phyloP scores from a whole-genome alignment of 768 basidiomycete species.

The Tulasnella sp. region DNA sequence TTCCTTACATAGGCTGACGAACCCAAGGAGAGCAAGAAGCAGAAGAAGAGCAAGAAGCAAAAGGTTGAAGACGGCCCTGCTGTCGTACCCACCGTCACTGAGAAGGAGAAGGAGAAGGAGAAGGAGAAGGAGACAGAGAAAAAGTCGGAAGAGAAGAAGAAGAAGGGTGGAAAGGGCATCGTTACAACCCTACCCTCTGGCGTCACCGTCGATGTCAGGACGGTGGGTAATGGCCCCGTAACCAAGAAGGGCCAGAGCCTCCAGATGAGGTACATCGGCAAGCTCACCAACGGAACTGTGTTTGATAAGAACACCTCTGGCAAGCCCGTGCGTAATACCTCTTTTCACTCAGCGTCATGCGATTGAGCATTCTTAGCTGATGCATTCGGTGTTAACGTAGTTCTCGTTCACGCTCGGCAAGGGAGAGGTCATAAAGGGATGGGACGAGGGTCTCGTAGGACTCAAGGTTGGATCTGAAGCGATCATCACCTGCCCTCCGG shows the following conservation, averaged over 20 bases:
- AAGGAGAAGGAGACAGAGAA: conserved; percentile 19
- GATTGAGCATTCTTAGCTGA: background rate
- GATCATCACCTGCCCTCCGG: conserved; percentile 29
- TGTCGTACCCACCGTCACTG: conserved; percentile 16
- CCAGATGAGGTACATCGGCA: conserved; percentile 40
- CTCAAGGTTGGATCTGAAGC: conserved; percentile 39
- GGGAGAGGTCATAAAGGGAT: conserved; percentile 37
- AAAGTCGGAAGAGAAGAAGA: conserved; percentile 19
- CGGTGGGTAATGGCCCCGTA: conserved; percentile 33
- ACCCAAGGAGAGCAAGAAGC: conserved; percentile 29
- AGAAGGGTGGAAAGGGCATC: conserved; percentile 16
- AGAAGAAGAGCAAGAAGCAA: conserved; percentile 32
- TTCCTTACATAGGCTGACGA: conserved; percentile 6
- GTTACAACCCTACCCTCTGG: conserved; percentile 28
- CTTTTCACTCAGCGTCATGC: conserved; percentile 19
- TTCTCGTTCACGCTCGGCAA: conserved; percentile 32
- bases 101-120: conserved; percentile 21
- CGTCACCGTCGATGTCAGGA: conserved; percentile 35
- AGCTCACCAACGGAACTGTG: conserved; percentile 29
- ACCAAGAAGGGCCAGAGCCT: conserved; percentile 36
- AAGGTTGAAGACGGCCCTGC: conserved; percentile 26
- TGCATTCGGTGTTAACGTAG: conserved; percentile 14
- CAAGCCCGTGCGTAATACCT: conserved; percentile 31
- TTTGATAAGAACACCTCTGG: conserved; percentile 31
- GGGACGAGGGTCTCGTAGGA: conserved; percentile 37